phyloP scores from a whole-genome alignment of 352 stramenopile genomes.

The Albugo laibachii region DNA sequence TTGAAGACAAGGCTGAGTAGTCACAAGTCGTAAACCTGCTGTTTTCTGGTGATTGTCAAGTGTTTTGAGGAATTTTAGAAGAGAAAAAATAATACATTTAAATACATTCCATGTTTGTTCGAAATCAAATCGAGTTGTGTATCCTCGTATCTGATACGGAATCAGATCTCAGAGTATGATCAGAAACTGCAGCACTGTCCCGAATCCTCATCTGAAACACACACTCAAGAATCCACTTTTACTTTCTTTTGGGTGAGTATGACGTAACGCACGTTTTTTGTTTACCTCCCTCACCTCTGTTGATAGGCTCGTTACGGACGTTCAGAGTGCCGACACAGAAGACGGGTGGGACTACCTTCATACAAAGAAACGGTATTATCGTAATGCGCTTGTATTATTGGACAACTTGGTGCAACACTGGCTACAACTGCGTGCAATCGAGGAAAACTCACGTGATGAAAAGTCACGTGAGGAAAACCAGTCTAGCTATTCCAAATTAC shows the following conservation, averaged over 20 bases:
- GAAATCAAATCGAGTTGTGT: too few species aligned
- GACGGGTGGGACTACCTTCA: conserved; percentile 62
- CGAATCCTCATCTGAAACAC: too few species aligned
- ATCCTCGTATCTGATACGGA: too few species aligned
- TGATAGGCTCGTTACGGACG: conserved; percentile 36
- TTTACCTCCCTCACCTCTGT: neutral
- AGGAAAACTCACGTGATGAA: conserved; percentile 4
- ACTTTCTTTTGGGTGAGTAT: too few species aligned
- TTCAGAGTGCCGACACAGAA: conserved; percentile 68
- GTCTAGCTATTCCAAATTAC: conserved; percentile 5
- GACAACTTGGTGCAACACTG: conserved; percentile 23
- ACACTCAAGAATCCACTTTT: too few species aligned
- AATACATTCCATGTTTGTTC: too few species aligned
- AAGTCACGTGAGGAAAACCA: neutral
- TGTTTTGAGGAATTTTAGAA: too few species aligned
- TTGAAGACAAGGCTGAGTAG: conserved; percentile 6
- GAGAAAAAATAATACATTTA: too few species aligned
- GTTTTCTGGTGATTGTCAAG: too few species aligned
- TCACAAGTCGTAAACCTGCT: too few species aligned
- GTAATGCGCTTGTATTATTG: conserved; percentile 34
- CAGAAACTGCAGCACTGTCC: too few species aligned
- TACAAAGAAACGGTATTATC: conserved; percentile 45
- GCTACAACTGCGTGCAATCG: conserved; percentile 9
- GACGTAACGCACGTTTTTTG: neutral
- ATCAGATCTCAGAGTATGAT: too few species aligned